Percentiles rank a stretch among this genome's conserved stretches.
Conservation (phyloP, 176 grass and related monocot genomes). For the Lolium rigidum region DNA sequence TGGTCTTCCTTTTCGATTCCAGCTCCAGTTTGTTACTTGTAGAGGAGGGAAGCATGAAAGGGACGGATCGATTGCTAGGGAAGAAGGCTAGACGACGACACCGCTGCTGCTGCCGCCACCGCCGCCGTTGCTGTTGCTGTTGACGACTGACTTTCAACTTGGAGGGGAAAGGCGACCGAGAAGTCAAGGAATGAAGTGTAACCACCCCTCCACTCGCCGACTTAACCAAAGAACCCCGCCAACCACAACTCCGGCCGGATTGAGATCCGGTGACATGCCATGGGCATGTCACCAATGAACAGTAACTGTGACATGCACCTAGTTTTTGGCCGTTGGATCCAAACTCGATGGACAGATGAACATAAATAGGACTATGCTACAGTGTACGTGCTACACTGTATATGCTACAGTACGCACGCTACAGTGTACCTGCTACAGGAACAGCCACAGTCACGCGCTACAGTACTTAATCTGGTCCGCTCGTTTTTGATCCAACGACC, state of each 20-base stretch:
- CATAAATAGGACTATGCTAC: too few relatives aligned
- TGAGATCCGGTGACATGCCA: too few relatives aligned
- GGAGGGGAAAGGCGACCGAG: not conserved
- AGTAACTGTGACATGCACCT: too few relatives aligned
- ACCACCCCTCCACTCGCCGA: not conserved
- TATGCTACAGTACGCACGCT: too few relatives aligned
- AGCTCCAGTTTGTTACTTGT: conserved; percentile 3
- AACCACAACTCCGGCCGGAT: not conserved
- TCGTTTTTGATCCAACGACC: too few relatives aligned
- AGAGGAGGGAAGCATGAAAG: not conserved
- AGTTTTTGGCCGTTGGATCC: too few relatives aligned
- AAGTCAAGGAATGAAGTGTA: not conserved
- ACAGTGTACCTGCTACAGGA: too few relatives aligned
- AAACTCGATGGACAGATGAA: too few relatives aligned
- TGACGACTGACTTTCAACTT: conserved; percentile 29
- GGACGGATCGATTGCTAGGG: not conserved
- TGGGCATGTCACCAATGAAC: too few relatives aligned
- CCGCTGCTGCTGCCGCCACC: not conserved
- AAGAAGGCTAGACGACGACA: not conserved
- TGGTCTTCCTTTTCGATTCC: not conserved
- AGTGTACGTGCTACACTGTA: too few relatives aligned
- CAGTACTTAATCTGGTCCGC: too few relatives aligned
- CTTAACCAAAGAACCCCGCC: not conserved
- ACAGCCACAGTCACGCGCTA: too few relatives aligned
- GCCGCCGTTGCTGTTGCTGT: not conserved